phyloP scores from a whole-genome alignment of 192 early-diverging fungal species.

The Oehlia diaphana region DNA sequence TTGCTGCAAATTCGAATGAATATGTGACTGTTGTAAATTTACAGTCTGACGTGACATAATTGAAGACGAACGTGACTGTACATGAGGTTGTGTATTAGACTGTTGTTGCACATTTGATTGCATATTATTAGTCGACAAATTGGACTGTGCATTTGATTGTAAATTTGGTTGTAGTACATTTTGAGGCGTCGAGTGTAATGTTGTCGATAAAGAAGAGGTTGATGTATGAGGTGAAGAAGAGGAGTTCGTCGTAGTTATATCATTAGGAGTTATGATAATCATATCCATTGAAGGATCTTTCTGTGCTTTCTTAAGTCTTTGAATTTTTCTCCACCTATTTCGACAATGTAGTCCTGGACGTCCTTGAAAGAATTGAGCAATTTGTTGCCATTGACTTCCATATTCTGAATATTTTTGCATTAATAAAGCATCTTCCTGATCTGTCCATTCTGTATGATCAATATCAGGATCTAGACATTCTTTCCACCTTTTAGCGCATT shows the following conservation, averaged over 20 bases:
- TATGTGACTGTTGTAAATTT: background rate
- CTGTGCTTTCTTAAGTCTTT: constrained; percentile 22
- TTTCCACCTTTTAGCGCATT: constrained; percentile 89
- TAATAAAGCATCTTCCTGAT: constrained; percentile 18
- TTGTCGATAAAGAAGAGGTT: background rate
- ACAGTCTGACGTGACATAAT: background rate
- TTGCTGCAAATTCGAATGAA: background rate
- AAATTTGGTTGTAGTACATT: background rate
- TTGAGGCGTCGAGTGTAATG: background rate
- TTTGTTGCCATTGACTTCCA: constrained; percentile 81
- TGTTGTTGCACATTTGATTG: background rate
- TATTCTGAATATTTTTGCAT: constrained; percentile 39
- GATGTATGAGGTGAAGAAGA: background rate
- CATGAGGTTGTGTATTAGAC: background rate
- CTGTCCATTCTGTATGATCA: constrained; percentile 11
- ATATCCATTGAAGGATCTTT: background rate
- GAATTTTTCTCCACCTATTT: constrained; percentile 61
- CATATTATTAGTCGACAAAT: background rate
- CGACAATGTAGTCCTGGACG: constrained; percentile 77
- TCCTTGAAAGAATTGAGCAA: constrained; percentile 70
- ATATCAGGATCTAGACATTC: constrained; percentile 55
- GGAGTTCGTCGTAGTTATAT: background rate
- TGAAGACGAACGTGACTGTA: background rate
- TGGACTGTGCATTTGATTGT: background rate
- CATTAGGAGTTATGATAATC: background rate